Evolutionary conservation across 2,329 filamentous ascomycete species (phyloP).

Genomic region (Phyllosticta capitalensis): DNA sequence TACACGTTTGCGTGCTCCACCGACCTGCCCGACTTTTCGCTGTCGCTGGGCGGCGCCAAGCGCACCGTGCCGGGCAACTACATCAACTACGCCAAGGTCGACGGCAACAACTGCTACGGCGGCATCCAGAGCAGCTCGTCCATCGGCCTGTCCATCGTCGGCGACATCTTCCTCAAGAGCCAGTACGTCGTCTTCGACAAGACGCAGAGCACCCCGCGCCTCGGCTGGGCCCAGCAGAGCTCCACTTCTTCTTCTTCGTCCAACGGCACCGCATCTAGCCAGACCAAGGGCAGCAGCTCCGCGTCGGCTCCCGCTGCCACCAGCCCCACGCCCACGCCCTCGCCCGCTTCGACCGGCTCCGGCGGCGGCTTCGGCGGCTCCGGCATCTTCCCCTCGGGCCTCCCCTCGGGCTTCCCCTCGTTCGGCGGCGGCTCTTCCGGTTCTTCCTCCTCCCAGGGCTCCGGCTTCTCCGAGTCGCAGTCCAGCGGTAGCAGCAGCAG

Average conservation of each 20-base stretch:
- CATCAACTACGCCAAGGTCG: slow-evolving; percentile 45
- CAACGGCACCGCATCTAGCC: neutral
- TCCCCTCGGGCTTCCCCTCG: neutral
- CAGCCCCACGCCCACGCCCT: no score
- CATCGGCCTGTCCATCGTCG: slow-evolving; percentile 60
- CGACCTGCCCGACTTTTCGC: slow-evolving; percentile 43
- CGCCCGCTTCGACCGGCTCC: neutral
- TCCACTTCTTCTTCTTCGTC: neutral
- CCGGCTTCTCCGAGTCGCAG: neutral
- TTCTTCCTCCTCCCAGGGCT: neutral
- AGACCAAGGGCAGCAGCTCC: neutral
- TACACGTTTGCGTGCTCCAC: slow-evolving; percentile 46
- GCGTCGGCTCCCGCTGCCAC: neutral
- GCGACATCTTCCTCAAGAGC: slow-evolving; percentile 71
- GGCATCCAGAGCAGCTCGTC: slow-evolving; percentile 58
- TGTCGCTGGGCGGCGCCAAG: slow-evolving; percentile 40
- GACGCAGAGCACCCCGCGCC: slow-evolving; percentile 28
- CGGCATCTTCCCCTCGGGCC: neutral
- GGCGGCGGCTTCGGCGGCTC: neutral
- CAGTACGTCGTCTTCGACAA: slow-evolving; percentile 63
- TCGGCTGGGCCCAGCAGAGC: slow-evolving; percentile 24
- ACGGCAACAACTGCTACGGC: slow-evolving; percentile 54
- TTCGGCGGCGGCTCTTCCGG: neutral
- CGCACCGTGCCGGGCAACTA: slow-evolving; percentile 44
- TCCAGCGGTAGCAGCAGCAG: no score